Conservation (phyloP, 1,284 basidiomycete genomes). For the Naganishia sp. region DNA sequence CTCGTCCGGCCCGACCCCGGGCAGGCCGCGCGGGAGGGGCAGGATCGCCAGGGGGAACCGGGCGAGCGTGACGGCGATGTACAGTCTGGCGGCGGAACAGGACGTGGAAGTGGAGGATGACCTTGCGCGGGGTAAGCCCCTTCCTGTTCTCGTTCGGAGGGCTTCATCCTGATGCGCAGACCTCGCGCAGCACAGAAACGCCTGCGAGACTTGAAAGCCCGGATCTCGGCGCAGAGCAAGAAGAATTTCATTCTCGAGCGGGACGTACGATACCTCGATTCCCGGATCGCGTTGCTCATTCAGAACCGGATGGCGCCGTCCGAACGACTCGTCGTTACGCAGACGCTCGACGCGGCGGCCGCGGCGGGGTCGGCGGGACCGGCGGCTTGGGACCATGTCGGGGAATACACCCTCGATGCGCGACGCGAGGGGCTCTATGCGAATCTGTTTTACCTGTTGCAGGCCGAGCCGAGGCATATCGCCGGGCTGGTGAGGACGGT, state of each 20-base stretch:
- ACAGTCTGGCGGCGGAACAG: constrained; percentile 97
- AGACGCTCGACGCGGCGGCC: constrained; percentile 92
- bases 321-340: constrained; percentile 91
- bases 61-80: constrained; percentile 92
- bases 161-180: no score
- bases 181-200: constrained; percentile 79
- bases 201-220: constrained; percentile 90
- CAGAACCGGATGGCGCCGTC: constrained; percentile 78
- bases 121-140: constrained; percentile 75
- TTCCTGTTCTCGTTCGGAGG: no score
- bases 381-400: no score
- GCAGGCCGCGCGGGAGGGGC: no score
- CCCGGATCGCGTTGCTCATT: constrained; percentile 93
- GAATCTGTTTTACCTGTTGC: constrained; percentile 97
- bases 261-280: constrained; percentile 97
- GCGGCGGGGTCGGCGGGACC: no score
- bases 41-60: constrained; percentile 82
- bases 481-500: constrained; percentile 96
- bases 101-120: constrained; percentile 99
- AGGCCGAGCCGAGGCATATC: constrained; percentile 95
- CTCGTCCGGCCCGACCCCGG: no score
- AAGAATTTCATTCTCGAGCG: constrained; percentile 99
- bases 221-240: constrained; percentile 97
- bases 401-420: constrained; percentile 33
- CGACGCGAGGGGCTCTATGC: constrained; percentile 75